Conservation (phyloP, 106 monocot species). For the Gastrodia elata region DNA sequence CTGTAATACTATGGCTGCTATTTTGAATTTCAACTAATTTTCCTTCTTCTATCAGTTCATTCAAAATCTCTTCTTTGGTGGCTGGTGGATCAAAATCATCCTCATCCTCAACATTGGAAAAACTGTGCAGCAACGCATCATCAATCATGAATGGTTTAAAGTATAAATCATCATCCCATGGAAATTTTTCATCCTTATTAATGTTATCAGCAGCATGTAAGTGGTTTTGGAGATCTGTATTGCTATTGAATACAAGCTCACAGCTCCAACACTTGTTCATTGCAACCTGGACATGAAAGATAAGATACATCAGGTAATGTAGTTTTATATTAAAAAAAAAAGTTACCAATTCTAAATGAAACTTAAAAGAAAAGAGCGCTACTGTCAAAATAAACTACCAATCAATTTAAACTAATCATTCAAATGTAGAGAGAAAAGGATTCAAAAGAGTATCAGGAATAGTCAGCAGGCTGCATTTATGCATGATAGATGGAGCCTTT, state of each 20-base stretch:
- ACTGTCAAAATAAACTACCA: too few species aligned
- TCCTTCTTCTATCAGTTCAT: constrained; percentile 24
- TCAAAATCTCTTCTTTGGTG: constrained; percentile 36
- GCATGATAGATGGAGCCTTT: too few species aligned
- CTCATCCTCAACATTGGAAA: constrained; percentile 46
- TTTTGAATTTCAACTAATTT: constrained; percentile 15
- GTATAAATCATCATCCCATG: constrained; percentile 75
- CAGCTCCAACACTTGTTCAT: constrained; percentile 67
- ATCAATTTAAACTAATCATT: too few species aligned
- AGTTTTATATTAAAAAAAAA: too few species aligned
- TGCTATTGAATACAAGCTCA: constrained; percentile 23
- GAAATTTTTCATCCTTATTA: constrained; percentile 16
- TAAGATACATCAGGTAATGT: too few species aligned
- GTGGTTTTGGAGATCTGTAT: constrained; percentile 36
- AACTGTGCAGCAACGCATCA: constrained; percentile 75
- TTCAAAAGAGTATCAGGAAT: too few species aligned
- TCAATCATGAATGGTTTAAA: constrained; percentile 72
- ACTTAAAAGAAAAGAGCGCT: too few species aligned
- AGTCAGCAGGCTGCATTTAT: too few species aligned
- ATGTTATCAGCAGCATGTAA: constrained; percentile 26
- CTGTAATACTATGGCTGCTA: constrained; percentile 5
- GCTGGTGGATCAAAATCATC: constrained; percentile 28
- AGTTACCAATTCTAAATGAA: too few species aligned
- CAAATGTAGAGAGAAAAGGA: too few species aligned
- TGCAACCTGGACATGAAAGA: constrained; percentile 45